Evolutionary conservation across 2,329 filamentous ascomycete genomes (phyloP), one percentile per base, ranked within the genome.

Genomic region (Lachnellula cervina): DNA sequence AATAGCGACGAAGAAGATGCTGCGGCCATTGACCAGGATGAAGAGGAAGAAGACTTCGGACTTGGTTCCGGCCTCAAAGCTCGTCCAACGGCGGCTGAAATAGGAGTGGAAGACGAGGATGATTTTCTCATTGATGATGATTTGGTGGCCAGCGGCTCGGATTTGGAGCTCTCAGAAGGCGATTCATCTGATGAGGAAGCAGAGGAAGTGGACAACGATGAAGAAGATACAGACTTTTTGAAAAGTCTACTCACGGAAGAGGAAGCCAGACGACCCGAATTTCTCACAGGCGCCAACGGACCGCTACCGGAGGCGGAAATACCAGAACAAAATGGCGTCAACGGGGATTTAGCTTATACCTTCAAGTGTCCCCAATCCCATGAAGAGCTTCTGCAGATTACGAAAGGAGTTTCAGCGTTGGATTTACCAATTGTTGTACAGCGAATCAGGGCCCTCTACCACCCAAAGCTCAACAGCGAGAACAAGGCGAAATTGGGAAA

Each of bases 111-210:
- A 62, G 93, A 97, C 64, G 93, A 97, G 69, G 93, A 97, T 65
- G 90, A 97, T 64, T 97, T 97, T 66, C 70, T 93, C 25, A 85
- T 97, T 59, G 93, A 97, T 57, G 89, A 94, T 59, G 88, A 96
- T 67, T 79, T 97, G 16, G 81, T 97, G 35, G 91, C 91, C 13
- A 92, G 86, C 63, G 89, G 85, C 38, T 93, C 89, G 5, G 84
- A 87, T 40, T 66, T 84, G n/a, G 82, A 87, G 28, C 74, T 77
- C 4, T 73, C 80, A 17, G 77, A 77, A 7, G 79, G 81, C 42
- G 77, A 80, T 4, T 70, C 68, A 19, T 62, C 62, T 45, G 76
- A 76, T 19, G 75, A 77, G 21, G 75, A 75, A 3, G 71, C 68
- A 25, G 73, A 73, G 2, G 74, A 74, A 13, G 72, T 76, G 17